Evolutionary conservation across 352 stramenopile species (phyloP), one percentile per base, ranked within the genome.

Genomic region (Pythium guiyangense): DNA sequence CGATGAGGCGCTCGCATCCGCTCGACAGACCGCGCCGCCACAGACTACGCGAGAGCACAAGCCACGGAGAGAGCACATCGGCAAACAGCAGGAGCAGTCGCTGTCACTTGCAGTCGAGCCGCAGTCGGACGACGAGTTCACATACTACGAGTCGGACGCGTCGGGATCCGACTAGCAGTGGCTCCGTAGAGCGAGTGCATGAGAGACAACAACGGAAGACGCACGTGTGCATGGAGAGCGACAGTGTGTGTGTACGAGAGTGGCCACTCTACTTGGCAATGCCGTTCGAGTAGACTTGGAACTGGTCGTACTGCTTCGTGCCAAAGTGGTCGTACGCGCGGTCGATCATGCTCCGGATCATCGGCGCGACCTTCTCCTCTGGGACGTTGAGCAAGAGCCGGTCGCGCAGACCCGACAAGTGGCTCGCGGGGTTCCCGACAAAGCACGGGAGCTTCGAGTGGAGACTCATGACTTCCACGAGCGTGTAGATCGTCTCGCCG

Each of bases 271-370:
- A n/a, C 45, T 22, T 35, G 26, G 29, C 45, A n/a, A 96, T 96
- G n/a, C 89, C 89, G 63, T 94, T 95, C n/a, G 84, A 92, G 57
- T 87, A 97, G 11, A 88, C 76, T 66, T 98, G 92, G 68, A 97
- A 98, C 49, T 95, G 74, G 70, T 97, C 93, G 71, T 98, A 98
- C 80, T 96, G 98, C 60, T 80, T 87, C 11, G 96, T 98, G 50
- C 92, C 88, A 79, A 96, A 98, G 79, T 98, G 97, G 60, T 96
- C 94, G 54, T 98, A 85, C 57, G 92, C 86, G 44, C 96, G 84
- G 58, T 98, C 89, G n/a, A 99, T 93, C 64, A 98, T 90, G 49
- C 73, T 83, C 49, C 96, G 74, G 15, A 98, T 94, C 15, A 79
- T 64, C 25, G 67, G 31, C 6, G 66, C 68, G 5, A 94, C 70